Evolutionary conservation across 2,329 filamentous ascomycete species (phyloP).

Genomic region (Fusarium metavorans): DNA sequence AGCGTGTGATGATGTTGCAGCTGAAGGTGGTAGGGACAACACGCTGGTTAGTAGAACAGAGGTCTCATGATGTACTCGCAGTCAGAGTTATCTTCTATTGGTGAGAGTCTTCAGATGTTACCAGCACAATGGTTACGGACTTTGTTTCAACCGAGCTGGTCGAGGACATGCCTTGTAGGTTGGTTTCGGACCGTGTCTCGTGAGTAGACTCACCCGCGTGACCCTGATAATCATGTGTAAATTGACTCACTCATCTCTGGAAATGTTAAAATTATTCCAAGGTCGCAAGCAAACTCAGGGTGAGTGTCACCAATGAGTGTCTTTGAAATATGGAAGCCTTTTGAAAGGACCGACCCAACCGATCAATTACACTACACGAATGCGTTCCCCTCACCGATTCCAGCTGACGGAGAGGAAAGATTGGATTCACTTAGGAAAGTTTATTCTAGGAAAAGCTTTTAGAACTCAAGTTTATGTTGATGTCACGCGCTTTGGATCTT

Average conservation of each 20-base stretch:
- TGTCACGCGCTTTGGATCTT: neutral
- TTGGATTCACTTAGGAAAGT: neutral
- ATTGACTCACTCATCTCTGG: neutral
- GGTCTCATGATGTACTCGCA: neutral
- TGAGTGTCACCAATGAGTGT: neutral
- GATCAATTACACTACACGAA: neutral
- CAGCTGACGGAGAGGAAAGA: neutral
- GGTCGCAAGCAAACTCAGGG: neutral
- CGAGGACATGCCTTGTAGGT: neutral
- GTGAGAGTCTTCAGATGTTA: neutral
- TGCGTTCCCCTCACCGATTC: neutral
- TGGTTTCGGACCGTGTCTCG: neutral
- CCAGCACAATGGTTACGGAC: neutral
- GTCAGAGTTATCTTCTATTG: neutral
- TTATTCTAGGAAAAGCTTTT: neutral
- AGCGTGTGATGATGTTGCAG: neutral
- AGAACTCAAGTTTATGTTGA: neutral
- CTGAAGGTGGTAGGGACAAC: neutral
- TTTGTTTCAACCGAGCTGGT: neutral
- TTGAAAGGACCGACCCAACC: neutral
- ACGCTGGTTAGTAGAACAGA: neutral
- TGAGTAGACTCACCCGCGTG: neutral
- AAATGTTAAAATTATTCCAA: neutral
- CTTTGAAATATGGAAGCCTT: neutral
- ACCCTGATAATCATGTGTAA: neutral